These are phyloP conservation scores for Lithohypha guttulata DNA, from an alignment of 2,329 filamentous ascomycete genomes.

Conservation along the genomic window DNA sequence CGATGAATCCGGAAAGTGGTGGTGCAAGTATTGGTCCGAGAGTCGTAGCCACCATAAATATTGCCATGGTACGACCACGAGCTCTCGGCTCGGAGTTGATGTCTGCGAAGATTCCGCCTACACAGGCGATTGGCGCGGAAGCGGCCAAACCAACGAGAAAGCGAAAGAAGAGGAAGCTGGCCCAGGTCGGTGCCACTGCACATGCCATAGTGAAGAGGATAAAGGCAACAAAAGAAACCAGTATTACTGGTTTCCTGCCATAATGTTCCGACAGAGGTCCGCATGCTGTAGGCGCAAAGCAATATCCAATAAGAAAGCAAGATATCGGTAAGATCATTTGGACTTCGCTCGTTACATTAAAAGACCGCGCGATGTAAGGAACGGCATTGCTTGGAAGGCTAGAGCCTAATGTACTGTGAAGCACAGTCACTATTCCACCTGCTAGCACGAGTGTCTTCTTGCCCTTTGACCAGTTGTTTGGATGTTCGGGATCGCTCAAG, in stretches of 20 bases:
- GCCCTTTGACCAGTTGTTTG: constrained; percentile 22
- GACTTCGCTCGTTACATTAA: constrained; percentile 21
- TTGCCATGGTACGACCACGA: constrained; percentile 31
- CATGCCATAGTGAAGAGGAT: constrained; percentile 33
- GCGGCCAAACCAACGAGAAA: constrained; percentile 32
- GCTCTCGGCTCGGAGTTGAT: constrained; percentile 33
- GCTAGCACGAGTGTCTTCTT: constrained; percentile 29
- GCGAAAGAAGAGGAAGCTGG: constrained; percentile 32
- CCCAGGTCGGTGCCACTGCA: constrained; percentile 34
- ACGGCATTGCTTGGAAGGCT: constrained; percentile 32
- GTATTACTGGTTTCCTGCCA: constrained; percentile 33
- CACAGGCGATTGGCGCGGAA: constrained; percentile 33
- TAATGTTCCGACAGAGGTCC: constrained; percentile 34
- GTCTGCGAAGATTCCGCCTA: constrained; percentile 38
- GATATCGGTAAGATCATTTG: constrained; percentile 32
- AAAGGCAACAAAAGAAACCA: constrained; percentile 39
- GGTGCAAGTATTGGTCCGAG: constrained; percentile 34
- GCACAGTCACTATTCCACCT: constrained; percentile 28
- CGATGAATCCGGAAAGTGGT: constrained; percentile 36
- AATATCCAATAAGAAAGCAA: constrained; percentile 32
- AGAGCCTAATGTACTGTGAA: constrained; percentile 31
- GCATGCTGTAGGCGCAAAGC: constrained; percentile 32
- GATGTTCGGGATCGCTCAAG: constrained; percentile 20
- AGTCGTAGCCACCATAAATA: constrained; percentile 34
- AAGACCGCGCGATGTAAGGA: constrained; percentile 27